Conservation (phyloP, 2,329 filamentous ascomycete species). For the Xylaria multiplex region DNA sequence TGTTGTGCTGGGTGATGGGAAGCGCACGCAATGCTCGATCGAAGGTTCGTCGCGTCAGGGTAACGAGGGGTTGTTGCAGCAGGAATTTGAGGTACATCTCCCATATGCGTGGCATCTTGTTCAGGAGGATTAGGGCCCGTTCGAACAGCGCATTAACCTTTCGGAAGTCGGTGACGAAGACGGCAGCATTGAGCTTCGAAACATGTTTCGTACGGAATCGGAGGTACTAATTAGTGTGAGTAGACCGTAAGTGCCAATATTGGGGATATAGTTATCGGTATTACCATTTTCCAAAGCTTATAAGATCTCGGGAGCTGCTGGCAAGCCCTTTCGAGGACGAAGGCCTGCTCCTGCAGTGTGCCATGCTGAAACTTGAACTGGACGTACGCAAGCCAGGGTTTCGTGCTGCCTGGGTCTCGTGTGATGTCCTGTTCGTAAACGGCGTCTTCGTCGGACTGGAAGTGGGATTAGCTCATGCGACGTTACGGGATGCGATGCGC, state of each 20-base stretch:
- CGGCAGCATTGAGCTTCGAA: slow-evolving; percentile 81
- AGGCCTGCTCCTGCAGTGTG: slow-evolving; percentile 83
- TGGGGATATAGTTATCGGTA: slow-evolving; percentile 31
- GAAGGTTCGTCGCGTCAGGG: slow-evolving; percentile 85
- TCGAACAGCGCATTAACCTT: slow-evolving; percentile 98
- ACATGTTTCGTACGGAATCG: slow-evolving; percentile 85
- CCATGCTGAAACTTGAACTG: slow-evolving; percentile 91
- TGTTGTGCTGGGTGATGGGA: slow-evolving; percentile 92
- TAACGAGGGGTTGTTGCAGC: slow-evolving; percentile 90
- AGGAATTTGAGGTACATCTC: slow-evolving; percentile 96
- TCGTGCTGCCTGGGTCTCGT: slow-evolving; percentile 84
- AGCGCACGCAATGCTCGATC: slow-evolving; percentile 91
- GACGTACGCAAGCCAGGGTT: slow-evolving; percentile 95
- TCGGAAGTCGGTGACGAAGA: slow-evolving; percentile 81
- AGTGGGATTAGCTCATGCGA: slow-evolving; percentile 43
- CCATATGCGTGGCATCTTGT: slow-evolving; percentile 99
- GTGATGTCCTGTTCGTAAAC: slow-evolving; percentile 97
- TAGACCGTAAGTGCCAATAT: slow-evolving; percentile 20
- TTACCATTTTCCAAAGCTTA: slow-evolving; percentile 96
- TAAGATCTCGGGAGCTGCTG: slow-evolving; percentile 90
- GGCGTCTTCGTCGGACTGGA: slow-evolving; percentile 83
- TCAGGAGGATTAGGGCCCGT: slow-evolving; percentile 87
- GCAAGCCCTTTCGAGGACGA: slow-evolving; percentile 90
- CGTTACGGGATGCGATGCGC: background rate
- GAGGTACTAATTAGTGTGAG: slow-evolving; percentile 71